A percentile compares a stretch with the other conserved stretches of the same genome.
phyloP scores from a whole-genome alignment of 306 rosid species.

The Ziziphus jujuba region DNA sequence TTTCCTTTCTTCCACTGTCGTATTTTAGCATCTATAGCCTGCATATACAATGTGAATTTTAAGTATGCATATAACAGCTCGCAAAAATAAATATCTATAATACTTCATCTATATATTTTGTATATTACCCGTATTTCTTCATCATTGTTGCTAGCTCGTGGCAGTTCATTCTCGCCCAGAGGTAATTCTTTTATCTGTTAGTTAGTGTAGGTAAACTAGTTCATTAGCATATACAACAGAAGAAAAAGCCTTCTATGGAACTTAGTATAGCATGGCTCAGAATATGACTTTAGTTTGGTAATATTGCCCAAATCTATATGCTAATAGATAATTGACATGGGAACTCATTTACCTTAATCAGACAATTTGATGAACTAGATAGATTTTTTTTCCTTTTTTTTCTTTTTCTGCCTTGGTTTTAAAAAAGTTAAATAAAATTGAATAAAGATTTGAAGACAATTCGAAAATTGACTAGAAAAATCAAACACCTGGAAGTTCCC shows the following conservation, averaged over 20 bases:
- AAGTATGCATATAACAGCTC: not conserved
- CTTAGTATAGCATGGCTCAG: not conserved
- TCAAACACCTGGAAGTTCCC: constrained; percentile 60
- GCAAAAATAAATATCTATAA: too few relatives aligned
- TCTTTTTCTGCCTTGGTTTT: not conserved
- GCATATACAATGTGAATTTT: constrained; percentile 26
- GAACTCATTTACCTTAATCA: not conserved
- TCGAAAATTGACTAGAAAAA: not conserved
- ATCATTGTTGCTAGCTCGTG: constrained; percentile 23
- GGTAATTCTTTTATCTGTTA: constrained; percentile 63
- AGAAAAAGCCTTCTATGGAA: not conserved
- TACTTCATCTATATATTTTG: not conserved
- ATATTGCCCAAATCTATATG: not conserved
- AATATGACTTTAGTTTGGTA: not conserved
- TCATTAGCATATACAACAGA: constrained; percentile 23
- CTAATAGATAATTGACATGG: not conserved
- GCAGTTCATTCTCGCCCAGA: constrained; percentile 49
- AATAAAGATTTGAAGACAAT: not conserved
- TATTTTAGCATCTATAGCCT: constrained; percentile 76
- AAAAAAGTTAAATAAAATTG: not conserved
- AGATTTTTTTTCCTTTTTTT: too few relatives aligned
- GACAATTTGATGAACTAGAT: too few relatives aligned
- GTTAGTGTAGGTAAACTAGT: constrained; percentile 22
- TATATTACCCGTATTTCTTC: constrained; percentile 64
- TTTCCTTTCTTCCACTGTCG: constrained; percentile 85